Conservation (phyloP, 1,139 yeast genomes). For the Candida tropicalis region DNA sequence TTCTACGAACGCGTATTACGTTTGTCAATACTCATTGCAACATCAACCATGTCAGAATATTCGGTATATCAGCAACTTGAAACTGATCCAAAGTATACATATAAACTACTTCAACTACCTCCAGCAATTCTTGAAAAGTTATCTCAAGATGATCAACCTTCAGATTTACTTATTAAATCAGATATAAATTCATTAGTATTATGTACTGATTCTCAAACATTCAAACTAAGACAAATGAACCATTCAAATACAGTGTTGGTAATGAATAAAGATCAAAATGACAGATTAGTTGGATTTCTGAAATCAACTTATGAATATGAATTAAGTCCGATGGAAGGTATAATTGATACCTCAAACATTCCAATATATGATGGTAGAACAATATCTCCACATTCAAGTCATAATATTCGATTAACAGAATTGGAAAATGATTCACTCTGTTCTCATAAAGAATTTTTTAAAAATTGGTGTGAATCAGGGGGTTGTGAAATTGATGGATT, state of each 20-base stretch:
- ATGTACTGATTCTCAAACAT: slow-evolving; percentile 63
- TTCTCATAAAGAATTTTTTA: slow-evolving; percentile 55
- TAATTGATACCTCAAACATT: slow-evolving; percentile 41
- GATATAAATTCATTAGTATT: slow-evolving; percentile 50
- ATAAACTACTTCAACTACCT: slow-evolving; percentile 61
- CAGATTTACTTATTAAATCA: slow-evolving; percentile 51
- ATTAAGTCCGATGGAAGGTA: slow-evolving; percentile 40
- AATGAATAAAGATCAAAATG: slow-evolving; percentile 29
- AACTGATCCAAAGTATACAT: slow-evolving; percentile 30
- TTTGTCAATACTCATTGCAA: not conserved
- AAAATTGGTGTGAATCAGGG: slow-evolving; percentile 54
- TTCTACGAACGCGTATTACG: not conserved
- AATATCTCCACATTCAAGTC: not conserved
- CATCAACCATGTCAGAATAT: slow-evolving; percentile 6
- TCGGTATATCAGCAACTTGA: slow-evolving; percentile 30
- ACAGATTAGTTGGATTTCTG: slow-evolving; percentile 40
- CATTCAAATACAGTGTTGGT: slow-evolving; percentile 82
- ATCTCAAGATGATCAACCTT: slow-evolving; percentile 19
- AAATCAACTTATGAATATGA: slow-evolving; percentile 55
- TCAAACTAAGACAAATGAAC: slow-evolving; percentile 73
- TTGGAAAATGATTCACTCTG: slow-evolving; percentile 54
- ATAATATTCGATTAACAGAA: slow-evolving; percentile 27
- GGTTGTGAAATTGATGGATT: slow-evolving; percentile 53
- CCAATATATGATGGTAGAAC: slow-evolving; percentile 49
- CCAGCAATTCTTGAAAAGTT: slow-evolving; percentile 54